phyloP scores from a whole-genome alignment of 1,284 basidiomycete genomes.

The Sporisorium reilianum region DNA sequence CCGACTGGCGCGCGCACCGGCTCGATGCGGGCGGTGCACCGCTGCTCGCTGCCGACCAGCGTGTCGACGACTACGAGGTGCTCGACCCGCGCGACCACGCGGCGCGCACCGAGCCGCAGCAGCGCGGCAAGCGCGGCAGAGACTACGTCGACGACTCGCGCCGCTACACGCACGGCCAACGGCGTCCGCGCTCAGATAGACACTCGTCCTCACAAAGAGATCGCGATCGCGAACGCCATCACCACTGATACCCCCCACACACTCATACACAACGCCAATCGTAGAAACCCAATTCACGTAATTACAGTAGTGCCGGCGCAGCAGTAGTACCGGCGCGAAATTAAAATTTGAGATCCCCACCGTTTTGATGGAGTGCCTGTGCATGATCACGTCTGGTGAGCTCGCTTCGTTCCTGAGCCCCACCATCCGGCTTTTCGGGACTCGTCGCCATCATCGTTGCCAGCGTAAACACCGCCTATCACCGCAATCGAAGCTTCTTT shows the following conservation, averaged over 20 bases:
- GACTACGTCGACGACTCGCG: conserved; percentile 49
- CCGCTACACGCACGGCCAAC: conserved; percentile 3
- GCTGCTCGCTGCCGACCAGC: conserved; percentile 19
- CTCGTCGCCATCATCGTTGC: background rate
- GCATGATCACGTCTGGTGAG: no score
- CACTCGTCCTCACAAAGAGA: background rate
- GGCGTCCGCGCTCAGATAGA: background rate
- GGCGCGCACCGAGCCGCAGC: background rate
- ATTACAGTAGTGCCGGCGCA: no score
- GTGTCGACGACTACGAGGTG: conserved; percentile 56
- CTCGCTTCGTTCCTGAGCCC: no score
- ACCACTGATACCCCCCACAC: conserved; percentile 2
- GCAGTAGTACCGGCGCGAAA: no score
- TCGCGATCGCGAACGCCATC: conserved; percentile 6
- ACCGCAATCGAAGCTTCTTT: background rate
- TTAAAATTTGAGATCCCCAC: no score
- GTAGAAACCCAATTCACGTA: background rate
- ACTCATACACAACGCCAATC: background rate
- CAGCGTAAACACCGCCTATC: background rate
- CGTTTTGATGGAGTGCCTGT: no score
- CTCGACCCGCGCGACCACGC: conserved; percentile 45
- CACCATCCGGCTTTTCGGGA: background rate
- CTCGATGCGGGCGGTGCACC: conserved; percentile 54
- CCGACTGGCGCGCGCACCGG: conserved; percentile 32
- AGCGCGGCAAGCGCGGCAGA: conserved; percentile 35